Evolutionary conservation across 1,284 basidiomycete genomes (phyloP).

Genomic region (Erythrobasidium hasegawianum): DNA sequence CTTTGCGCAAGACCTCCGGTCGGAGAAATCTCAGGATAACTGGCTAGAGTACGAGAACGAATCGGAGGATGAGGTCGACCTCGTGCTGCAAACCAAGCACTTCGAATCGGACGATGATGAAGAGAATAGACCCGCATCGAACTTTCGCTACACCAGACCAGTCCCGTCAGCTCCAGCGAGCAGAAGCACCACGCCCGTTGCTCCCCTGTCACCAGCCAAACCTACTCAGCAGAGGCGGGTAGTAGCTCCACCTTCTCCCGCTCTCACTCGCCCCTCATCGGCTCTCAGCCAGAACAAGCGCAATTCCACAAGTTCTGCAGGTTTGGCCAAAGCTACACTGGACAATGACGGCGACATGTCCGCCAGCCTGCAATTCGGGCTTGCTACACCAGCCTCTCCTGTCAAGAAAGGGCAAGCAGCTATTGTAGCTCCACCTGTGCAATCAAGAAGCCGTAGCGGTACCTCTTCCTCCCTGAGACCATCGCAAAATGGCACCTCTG

Average conservation of each 20-base stretch:
- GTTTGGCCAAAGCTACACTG: too few species aligned
- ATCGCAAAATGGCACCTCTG: neutral
- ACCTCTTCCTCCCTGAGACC: too few species aligned
- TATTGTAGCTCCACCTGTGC: conserved; percentile 9
- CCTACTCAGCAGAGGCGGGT: neutral
- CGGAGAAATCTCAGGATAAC: conserved; percentile 10
- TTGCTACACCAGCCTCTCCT: conserved; percentile 22
- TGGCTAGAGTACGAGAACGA: conserved; percentile 28
- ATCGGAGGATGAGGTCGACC: conserved; percentile 31
- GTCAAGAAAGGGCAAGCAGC: conserved; percentile 27
- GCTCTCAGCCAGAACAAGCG: neutral
- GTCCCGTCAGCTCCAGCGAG: neutral
- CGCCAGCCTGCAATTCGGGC: conserved; percentile 7
- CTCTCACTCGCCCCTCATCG: neutral
- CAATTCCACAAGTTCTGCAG: too few species aligned
- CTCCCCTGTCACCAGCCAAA: neutral
- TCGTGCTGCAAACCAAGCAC: conserved; percentile 30
- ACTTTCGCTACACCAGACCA: too few species aligned
- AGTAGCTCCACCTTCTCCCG: neutral
- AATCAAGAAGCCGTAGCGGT: neutral
- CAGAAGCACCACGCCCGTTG: neutral
- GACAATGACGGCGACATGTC: neutral
- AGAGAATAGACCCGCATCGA: neutral
- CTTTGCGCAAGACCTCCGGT: neutral
- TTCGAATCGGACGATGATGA: conserved; percentile 23